Conservation (phyloP, 1,139 yeast species). For the Pichia sp. region DNA sequence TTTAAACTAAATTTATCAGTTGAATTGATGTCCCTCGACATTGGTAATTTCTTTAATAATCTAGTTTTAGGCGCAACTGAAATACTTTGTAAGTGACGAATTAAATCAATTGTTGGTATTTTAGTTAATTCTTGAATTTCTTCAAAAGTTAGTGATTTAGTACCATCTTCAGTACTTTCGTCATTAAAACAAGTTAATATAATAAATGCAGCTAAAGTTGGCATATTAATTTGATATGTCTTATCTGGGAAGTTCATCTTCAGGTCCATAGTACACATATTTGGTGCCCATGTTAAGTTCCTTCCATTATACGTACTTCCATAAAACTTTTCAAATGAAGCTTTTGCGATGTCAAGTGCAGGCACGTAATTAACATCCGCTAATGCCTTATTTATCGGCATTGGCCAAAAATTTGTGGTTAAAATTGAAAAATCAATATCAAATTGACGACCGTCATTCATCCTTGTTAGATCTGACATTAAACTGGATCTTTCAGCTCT, state of each 20-base stretch:
- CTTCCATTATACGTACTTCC: constrained; percentile 65
- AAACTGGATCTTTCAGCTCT: constrained; percentile 2
- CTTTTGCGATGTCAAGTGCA: constrained; percentile 37
- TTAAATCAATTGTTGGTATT: constrained; percentile 67
- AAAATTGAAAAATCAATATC: constrained; percentile 48
- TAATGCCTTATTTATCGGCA: constrained; percentile 51
- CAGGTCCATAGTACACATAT: constrained; percentile 76
- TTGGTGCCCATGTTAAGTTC: constrained; percentile 75
- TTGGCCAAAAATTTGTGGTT: constrained; percentile 58
- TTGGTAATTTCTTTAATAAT: constrained; percentile 64
- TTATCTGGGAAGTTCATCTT: constrained; percentile 58
- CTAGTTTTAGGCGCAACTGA: constrained; percentile 81
- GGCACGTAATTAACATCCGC: constrained; percentile 51
- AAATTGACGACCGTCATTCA: constrained; percentile 25
- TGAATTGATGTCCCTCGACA: constrained; percentile 62
- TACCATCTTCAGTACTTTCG: constrained; percentile 40
- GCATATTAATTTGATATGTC: constrained; percentile 74
- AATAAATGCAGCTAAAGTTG: constrained; percentile 74
- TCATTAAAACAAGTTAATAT: constrained; percentile 57
- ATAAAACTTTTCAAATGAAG: constrained; percentile 45
- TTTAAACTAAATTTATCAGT: constrained; percentile 67
- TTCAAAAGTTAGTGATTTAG: constrained; percentile 39
- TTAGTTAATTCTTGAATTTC: constrained; percentile 63
- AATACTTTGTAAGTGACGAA: constrained; percentile 75
- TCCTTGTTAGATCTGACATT: constrained; percentile 10